Evolutionary conservation across 2,329 filamentous ascomycete species (phyloP).

Genomic region (Alternaria arbusti): DNA sequence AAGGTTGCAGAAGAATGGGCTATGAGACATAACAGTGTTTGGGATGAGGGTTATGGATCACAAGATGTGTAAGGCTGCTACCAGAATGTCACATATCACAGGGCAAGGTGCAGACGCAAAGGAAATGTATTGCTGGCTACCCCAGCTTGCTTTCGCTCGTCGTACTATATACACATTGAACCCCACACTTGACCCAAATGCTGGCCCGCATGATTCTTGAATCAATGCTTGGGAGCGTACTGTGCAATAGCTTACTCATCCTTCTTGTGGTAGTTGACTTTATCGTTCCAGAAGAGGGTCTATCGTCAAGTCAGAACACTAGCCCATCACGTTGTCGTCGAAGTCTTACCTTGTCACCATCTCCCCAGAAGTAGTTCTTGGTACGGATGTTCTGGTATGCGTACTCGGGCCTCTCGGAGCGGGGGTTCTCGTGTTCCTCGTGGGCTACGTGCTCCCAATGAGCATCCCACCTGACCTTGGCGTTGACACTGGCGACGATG

Average conservation of each 20-base stretch:
- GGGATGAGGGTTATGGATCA: slow-evolving; percentile 33
- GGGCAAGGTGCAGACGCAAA: slow-evolving; percentile 30
- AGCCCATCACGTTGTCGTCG: not conserved
- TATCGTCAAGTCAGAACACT: slow-evolving; percentile 23
- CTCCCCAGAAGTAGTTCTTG: slow-evolving; percentile 94
- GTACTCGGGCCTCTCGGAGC: slow-evolving; percentile 93
- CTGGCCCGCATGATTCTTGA: slow-evolving; percentile 1
- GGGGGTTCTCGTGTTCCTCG: slow-evolving; percentile 61
- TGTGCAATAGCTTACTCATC: slow-evolving; percentile 59
- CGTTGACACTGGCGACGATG: slow-evolving; percentile 76
- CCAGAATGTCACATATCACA: not conserved
- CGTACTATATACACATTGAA: slow-evolving; percentile 34
- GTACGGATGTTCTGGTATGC: slow-evolving; percentile 96
- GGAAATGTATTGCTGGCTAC: slow-evolving; percentile 41
- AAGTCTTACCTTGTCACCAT: slow-evolving; percentile 85
- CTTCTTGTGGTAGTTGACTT: slow-evolving; percentile 97
- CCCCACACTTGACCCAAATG: slow-evolving; percentile 4
- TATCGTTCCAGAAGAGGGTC: slow-evolving; percentile 80
- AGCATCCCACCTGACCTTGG: slow-evolving; percentile 89
- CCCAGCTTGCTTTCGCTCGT: slow-evolving; percentile 25
- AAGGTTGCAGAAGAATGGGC: slow-evolving; percentile 47
- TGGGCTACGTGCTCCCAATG: slow-evolving; percentile 97
- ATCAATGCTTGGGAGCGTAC: slow-evolving; percentile 3
- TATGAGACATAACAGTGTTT: slow-evolving; percentile 44
- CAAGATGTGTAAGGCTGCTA: not conserved